Evolutionary conservation across 306 rosid genomes (phyloP), one percentile per base, ranked within the genome.

Genomic region (Crotalaria pallida): DNA sequence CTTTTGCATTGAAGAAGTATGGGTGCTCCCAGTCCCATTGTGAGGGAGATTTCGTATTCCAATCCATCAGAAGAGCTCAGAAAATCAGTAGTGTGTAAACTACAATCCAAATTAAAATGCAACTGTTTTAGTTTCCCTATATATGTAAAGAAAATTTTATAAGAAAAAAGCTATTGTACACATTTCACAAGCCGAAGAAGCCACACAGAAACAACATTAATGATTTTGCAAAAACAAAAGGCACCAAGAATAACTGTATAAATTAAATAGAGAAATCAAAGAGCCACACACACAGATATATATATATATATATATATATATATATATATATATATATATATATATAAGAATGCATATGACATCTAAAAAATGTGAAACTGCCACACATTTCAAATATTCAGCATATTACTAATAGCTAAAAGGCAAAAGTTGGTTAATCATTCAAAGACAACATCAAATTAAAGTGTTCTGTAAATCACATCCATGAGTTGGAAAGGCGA

Each of bases 21-120:
- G 80, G 79, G 58, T 83, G 77, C 55, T 89, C 97, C 91, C 84
- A 87, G 40, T 87, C 89, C 97, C 97, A 92, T 58, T 71, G 77
- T 0, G 79, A 73, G 9, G 85, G 65, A 58, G 87, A 75, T 51
- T 82, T 87, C 15, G 80, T 78, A 84, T 83, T 89, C 96, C 93
- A 87, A 79, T 89, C 94, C 98, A 92, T 92, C 75, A 75, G 58
- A 74, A 49, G 65, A 34, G 69, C 66, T 71, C 56, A 68, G 70
- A 50, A 11, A 71, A 38, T 44, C 72, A 53, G 72, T 67, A 68
- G 52, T 50, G 87, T 79, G 74, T 71, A 73, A 76, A 65, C 59
- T 64, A 58, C 43, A 72, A 51, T 21, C 15, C 17, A 48, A 38
- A 71, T 33, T 15, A 21, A 64, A 49, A 62, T 58, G 27, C 12